Evolutionary conservation across 352 stramenopile species (phyloP).

Genomic region (Globisporangium abappressorium): DNA sequence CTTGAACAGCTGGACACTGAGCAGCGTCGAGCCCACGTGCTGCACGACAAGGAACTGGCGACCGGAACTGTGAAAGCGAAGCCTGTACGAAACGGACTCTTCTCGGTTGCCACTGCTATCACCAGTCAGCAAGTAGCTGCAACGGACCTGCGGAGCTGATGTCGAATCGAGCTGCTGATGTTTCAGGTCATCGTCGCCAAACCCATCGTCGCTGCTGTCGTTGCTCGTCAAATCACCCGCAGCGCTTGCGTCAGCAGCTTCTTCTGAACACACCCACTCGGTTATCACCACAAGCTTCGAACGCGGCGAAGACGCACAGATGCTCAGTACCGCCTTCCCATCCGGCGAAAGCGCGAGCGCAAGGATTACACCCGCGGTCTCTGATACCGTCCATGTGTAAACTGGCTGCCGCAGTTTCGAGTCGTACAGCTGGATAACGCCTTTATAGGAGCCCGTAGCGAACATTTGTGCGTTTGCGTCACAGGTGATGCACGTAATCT

Average conservation of each 20-base stretch:
- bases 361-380: background rate
- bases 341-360: conserved; percentile 14
- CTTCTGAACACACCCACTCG: conserved; percentile 15
- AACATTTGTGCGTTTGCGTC: conserved; percentile 6
- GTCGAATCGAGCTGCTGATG: background rate
- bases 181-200: background rate
- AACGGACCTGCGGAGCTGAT: background rate
- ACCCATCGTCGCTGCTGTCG: conserved; percentile 13
- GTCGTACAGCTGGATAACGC: conserved; percentile 13
- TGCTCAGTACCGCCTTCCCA: conserved; percentile 8
- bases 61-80: conserved; percentile 9
- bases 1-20: conserved; percentile 11
- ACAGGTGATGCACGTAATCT: conserved; percentile 11
- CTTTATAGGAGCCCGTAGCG: conserved; percentile 3
- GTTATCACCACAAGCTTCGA: background rate
- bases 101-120: background rate
- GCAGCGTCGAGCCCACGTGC: background rate
- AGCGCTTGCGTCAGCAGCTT: background rate
- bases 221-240: conserved; percentile 7
- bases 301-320: background rate
- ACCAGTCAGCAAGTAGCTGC: conserved; percentile 1
- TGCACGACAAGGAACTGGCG: conserved; percentile 8
- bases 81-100: background rate
- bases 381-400: conserved; percentile 2
- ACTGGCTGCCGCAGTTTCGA: conserved; percentile 14